Percentiles rank a stretch among this genome's conserved stretches.
These are phyloP conservation scores for Alisma plantagoaquatica DNA, from an alignment of 106 monocot genomes.

Conservation along the genomic window DNA sequence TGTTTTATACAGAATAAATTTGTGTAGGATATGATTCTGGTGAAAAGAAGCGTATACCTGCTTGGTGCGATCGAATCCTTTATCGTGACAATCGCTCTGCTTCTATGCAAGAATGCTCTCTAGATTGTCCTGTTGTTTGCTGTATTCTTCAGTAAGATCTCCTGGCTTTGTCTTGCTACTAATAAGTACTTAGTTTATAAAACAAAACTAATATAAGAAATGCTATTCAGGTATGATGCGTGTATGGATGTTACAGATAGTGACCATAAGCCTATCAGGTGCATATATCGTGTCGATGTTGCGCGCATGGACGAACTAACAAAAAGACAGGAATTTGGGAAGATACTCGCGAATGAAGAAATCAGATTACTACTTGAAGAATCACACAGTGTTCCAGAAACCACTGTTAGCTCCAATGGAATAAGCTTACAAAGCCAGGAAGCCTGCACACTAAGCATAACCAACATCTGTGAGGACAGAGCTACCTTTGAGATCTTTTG, in stretches of 20 bases:
- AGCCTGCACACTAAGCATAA: slow-evolving; percentile 27
- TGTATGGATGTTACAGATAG: slow-evolving; percentile 61
- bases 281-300: slow-evolving; percentile 38
- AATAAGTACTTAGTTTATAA: neutral
- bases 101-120: slow-evolving; percentile 40
- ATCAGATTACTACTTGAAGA: slow-evolving; percentile 30
- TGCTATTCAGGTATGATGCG: slow-evolving; percentile 40
- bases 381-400: slow-evolving; percentile 30
- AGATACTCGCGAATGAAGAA: slow-evolving; percentile 35
- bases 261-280: slow-evolving; percentile 67
- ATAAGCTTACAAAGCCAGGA: slow-evolving; percentile 39
- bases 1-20: no score
- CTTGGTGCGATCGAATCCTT: slow-evolving; percentile 68
- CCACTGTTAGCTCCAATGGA: slow-evolving; percentile 33
- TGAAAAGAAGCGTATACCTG: slow-evolving; percentile 65
- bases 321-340: slow-evolving; percentile 31
- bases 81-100: slow-evolving; percentile 49
- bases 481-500: slow-evolving; percentile 38
- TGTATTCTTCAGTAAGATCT: slow-evolving; percentile 38
- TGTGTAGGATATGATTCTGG: slow-evolving; percentile 53
- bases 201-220: neutral
- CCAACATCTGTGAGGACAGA: slow-evolving; percentile 32
- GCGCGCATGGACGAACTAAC: slow-evolving; percentile 33
- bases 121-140: slow-evolving; percentile 50
- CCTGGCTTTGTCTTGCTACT: neutral